These are phyloP conservation scores for Venturiaceae sp. DNA, from an alignment of 2,329 filamentous ascomycete species.

Conservation along the genomic window DNA sequence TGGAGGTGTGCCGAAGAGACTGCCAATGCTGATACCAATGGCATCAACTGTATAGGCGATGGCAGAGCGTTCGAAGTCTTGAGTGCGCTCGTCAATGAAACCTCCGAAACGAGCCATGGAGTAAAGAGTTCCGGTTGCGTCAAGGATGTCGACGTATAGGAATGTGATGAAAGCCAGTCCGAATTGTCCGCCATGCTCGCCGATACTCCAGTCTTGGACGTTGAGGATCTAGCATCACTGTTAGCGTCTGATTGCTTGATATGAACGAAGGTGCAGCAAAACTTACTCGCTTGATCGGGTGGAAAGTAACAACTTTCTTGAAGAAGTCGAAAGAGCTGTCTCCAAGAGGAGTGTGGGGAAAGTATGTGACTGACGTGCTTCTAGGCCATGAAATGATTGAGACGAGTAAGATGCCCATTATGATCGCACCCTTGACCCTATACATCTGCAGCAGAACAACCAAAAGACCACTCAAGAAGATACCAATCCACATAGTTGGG, in stretches of 20 bases:
- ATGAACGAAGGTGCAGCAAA: too few species aligned
- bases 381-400: slow-evolving; percentile 86
- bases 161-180: slow-evolving; percentile 80
- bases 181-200: slow-evolving; percentile 62
- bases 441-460: slow-evolving; percentile 77
- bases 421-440: slow-evolving; percentile 78
- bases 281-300: slow-evolving; percentile 49
- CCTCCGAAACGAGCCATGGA: slow-evolving; percentile 81
- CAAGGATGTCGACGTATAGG: slow-evolving; percentile 82
- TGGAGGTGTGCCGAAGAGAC: slow-evolving; percentile 66
- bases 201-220: slow-evolving; percentile 66
- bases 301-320: slow-evolving; percentile 78
- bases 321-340: slow-evolving; percentile 74
- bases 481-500: slow-evolving; percentile 78
- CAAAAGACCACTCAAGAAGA: slow-evolving; percentile 75
- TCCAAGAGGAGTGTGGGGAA: slow-evolving; percentile 62
- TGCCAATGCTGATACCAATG: slow-evolving; percentile 69
- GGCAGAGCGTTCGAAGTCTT: slow-evolving; percentile 80
- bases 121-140: slow-evolving; percentile 78
- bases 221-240: slow-evolving; percentile 44
- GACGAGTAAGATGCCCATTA: slow-evolving; percentile 72
- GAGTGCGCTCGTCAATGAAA: slow-evolving; percentile 69
- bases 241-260: background rate
- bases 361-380: slow-evolving; percentile 65
- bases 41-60: slow-evolving; percentile 80